Evolutionary conservation across 2,329 filamentous ascomycete genomes (phyloP), one percentile per base, ranked within the genome.

Genomic region (Pyricularia pennisetigena): DNA sequence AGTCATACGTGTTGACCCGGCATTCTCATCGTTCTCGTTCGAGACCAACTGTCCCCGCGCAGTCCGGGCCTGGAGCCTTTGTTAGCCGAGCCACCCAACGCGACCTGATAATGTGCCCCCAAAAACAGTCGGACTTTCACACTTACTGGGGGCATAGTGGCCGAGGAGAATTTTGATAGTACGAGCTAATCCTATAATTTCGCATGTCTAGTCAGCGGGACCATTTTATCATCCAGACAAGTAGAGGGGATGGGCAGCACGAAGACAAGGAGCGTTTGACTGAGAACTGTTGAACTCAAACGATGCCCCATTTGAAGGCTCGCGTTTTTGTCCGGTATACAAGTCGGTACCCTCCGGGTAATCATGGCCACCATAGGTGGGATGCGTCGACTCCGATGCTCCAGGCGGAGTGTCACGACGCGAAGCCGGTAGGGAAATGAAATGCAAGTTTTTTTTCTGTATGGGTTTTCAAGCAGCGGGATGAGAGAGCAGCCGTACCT

Each of bases 11-110:
- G 91, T 92, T 70, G 91, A 88, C 69, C 83, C 81, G 72, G 80
- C 86, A 78, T 97, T 97, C 83, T 97, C 95, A 78, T 97, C 94
- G 78, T 97, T 97, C 83, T 97, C 94, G 79, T 96, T 95, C 72
- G 90, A 90, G 75, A 90, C 86, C 78, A 88, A 86, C 81, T 93
- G 90, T 78, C 88, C 86, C 80, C 90, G 87, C 75, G 88, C 83
- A 77, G 86, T 83, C 80, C 91, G 90, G 83, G 85, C 72, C 72
- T 73, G 30, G 24, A 61, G 7, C 14, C 3, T 1, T 12, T 24
- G 57, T 61, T 26, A 61, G 57, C 8, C 23, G 57, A 24, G 8
- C n/a, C 24, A 12, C 12, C n/a, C 2, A 7, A 61, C 57, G 57
- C 57, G 57, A 26, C 57, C 3, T 8, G 16, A 24, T 12, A 14